Percentiles rank a stretch among this genome's conserved stretches.
Evolutionary conservation across 2,329 filamentous ascomycete species (phyloP).

Genomic region (Rhinocladiella similis): DNA sequence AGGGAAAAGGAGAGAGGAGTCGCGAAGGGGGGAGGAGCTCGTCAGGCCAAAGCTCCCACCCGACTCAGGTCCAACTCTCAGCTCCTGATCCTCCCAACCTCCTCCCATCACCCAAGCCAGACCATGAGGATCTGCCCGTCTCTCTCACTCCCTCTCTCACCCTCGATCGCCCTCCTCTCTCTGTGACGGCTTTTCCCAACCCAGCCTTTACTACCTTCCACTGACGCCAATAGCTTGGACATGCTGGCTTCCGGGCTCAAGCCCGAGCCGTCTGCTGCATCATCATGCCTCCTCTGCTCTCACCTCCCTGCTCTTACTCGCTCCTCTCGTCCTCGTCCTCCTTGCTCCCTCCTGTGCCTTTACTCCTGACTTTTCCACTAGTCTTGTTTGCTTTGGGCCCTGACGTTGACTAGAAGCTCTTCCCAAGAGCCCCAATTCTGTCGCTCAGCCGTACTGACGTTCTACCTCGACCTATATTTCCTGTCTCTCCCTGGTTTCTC

Average conservation of each 20-base stretch:
- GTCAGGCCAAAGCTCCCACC: too few species aligned
- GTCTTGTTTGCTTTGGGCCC: constrained; percentile 3
- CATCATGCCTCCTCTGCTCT: constrained; percentile 1
- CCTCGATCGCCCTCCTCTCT: not conserved
- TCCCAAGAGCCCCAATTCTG: constrained; percentile 14
- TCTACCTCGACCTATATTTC: constrained; percentile 1
- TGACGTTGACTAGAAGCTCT: constrained; percentile 24
- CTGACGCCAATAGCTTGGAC: constrained; percentile 2
- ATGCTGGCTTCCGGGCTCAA: not conserved
- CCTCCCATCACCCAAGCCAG: not conserved
- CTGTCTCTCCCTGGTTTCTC: not conserved
- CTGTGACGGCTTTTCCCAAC: not conserved
- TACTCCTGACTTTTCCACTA: constrained; percentile 2
- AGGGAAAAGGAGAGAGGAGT: too few species aligned
- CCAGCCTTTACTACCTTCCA: constrained; percentile 3
- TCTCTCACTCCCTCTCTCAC: not conserved
- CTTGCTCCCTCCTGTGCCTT: constrained; percentile 9
- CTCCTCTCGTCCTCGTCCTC: constrained; percentile 5
- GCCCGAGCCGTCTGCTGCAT: not conserved
- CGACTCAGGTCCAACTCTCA: too few species aligned
- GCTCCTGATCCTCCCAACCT: too few species aligned
- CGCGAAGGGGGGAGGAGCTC: too few species aligned
- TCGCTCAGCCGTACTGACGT: constrained; percentile 7
- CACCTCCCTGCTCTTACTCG: constrained; percentile 8
- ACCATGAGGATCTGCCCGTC: not conserved